These are phyloP conservation scores for Rhizophora apiculata DNA, from an alignment of 345 rosid species.

Conservation along the genomic window DNA sequence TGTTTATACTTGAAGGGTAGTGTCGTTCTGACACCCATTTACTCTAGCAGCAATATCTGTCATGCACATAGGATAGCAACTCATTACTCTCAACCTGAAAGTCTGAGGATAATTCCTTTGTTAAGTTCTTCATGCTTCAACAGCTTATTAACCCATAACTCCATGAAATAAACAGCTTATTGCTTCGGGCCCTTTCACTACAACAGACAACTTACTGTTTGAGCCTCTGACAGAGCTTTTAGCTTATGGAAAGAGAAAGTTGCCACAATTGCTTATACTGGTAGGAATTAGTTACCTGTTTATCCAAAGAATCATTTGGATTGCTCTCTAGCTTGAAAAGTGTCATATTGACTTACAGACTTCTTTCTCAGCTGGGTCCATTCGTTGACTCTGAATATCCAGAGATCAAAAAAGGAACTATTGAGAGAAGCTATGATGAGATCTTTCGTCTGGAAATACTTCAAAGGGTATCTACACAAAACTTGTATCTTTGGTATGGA, in stretches of 20 bases:
- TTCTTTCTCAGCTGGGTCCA: conserved; percentile 74
- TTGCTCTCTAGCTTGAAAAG: conserved; percentile 3
- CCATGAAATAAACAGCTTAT: conserved; percentile 45
- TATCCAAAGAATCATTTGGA: background rate
- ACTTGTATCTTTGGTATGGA: conserved; percentile 1
- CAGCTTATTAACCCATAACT: no score
- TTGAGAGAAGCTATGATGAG: conserved; percentile 55
- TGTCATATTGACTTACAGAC: conserved; percentile 12
- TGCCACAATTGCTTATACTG: conserved; percentile 74
- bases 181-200: conserved; percentile 91
- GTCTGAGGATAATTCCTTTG: no score
- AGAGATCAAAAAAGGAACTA: conserved; percentile 66
- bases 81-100: no score
- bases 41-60: background rate
- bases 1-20: background rate
- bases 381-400: conserved; percentile 90
- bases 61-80: background rate
- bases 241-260: conserved; percentile 76
- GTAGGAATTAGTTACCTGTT: conserved; percentile 27
- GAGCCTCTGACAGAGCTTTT: conserved; percentile 87
- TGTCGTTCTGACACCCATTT: background rate
- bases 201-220: conserved; percentile 73
- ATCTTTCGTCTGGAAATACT: conserved; percentile 62
- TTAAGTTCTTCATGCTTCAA: no score
- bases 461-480: conserved; percentile 47